Conservation (phyloP, 768 basidiomycete species). For the Trametes cingulata region DNA sequence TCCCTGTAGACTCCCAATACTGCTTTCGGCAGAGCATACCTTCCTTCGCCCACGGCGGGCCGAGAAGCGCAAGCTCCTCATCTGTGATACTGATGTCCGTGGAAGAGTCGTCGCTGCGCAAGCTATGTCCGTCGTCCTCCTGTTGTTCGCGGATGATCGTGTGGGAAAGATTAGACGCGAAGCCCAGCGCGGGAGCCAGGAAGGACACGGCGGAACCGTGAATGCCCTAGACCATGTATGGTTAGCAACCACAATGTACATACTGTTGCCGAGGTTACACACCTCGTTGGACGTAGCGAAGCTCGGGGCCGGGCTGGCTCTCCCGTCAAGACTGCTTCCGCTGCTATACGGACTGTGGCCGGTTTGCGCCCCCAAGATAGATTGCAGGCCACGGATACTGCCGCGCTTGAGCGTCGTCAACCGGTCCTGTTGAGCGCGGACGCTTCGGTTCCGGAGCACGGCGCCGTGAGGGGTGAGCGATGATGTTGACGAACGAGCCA, state of each 20-base stretch:
- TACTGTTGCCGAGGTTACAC: conserved; percentile 20
- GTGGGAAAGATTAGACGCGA: conserved; percentile 93
- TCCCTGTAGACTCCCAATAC: conserved; percentile 86
- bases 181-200: conserved; percentile 87
- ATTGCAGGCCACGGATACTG: conserved; percentile 86
- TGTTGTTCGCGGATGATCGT: conserved; percentile 95
- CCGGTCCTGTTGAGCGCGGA: conserved; percentile 67
- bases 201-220: conserved; percentile 69
- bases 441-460: conserved; percentile 66
- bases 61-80: conserved; percentile 92
- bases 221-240: conserved; percentile 41
- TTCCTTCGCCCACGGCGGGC: conserved; percentile 99
- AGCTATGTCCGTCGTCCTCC: conserved; percentile 83
- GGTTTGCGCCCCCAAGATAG: conserved; percentile 67
- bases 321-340: conserved; percentile 80
- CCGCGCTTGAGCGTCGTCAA: conserved; percentile 82
- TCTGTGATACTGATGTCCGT: conserved; percentile 88
- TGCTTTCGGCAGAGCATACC: conserved; percentile 94
- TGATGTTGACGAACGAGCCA: conserved; percentile 50
- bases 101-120: conserved; percentile 60
- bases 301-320: conserved; percentile 93
- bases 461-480: conserved; percentile 55
- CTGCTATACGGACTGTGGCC: conserved; percentile 83
- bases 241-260: background rate
- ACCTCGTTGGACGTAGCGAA: conserved; percentile 90